A percentile compares a stretch with the other conserved stretches of the same genome.
These are phyloP conservation scores for Hortaea sp. DNA, from an alignment of 2,329 filamentous ascomycete species.

Conservation along the genomic window DNA sequence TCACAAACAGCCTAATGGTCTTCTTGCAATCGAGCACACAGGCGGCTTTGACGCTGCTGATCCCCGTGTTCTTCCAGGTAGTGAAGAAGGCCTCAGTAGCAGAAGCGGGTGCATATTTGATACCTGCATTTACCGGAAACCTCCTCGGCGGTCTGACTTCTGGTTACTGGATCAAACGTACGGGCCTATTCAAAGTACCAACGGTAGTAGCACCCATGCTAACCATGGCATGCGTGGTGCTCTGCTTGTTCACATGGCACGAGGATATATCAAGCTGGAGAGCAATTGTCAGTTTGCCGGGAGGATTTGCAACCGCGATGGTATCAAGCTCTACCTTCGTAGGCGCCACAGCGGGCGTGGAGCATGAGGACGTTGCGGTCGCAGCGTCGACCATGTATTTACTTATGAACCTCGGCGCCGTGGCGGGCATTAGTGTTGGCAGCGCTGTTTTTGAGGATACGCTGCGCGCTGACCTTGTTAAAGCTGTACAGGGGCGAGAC, in stretches of 20 bases:
- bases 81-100: slow-evolving; percentile 49
- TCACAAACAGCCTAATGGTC: slow-evolving; percentile 44
- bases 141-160: slow-evolving; percentile 52
- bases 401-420: slow-evolving; percentile 33
- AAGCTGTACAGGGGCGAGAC: slow-evolving; percentile 21
- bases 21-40: slow-evolving; percentile 49
- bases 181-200: slow-evolving; percentile 49
- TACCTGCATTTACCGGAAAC: slow-evolving; percentile 60
- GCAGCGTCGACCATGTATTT: slow-evolving; percentile 41
- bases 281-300: slow-evolving; percentile 50
- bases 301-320: slow-evolving; percentile 44
- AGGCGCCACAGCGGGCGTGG: slow-evolving; percentile 37
- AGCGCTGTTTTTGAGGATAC: slow-evolving; percentile 29
- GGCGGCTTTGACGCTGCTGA: slow-evolving; percentile 51
- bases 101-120: slow-evolving; percentile 49
- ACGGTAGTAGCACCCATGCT: slow-evolving; percentile 42
- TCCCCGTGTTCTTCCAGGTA: slow-evolving; percentile 62
- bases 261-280: slow-evolving; percentile 47
- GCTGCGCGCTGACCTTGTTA: slow-evolving; percentile 25
- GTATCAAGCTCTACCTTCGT: slow-evolving; percentile 39
- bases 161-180: slow-evolving; percentile 48
- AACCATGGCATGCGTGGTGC: slow-evolving; percentile 41
- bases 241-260: slow-evolving; percentile 49
- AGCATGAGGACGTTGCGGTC: slow-evolving; percentile 38
- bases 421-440: slow-evolving; percentile 30